Conservation (phyloP, 2,329 filamentous ascomycete species). For the Colletotrichum musicola region DNA sequence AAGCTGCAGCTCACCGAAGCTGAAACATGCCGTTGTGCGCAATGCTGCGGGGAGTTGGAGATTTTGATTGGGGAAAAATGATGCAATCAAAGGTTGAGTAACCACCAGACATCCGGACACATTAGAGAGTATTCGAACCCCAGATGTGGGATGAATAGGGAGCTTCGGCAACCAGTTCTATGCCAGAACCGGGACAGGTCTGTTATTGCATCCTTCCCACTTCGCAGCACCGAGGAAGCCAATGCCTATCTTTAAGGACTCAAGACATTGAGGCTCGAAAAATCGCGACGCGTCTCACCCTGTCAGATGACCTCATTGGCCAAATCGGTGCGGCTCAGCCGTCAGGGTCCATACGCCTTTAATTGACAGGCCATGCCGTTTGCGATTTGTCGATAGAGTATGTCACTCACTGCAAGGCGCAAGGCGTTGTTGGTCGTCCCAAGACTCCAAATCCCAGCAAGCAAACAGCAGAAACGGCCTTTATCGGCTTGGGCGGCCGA, state of each 20-base stretch:
- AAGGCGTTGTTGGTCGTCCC: neutral
- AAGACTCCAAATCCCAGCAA: neutral
- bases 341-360: neutral
- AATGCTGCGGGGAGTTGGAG: too few species aligned
- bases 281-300: neutral
- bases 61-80: too few species aligned
- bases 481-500: slow-evolving; percentile 1
- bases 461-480: neutral
- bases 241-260: neutral
- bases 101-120: too few species aligned
- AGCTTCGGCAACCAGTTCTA: too few species aligned
- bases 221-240: too few species aligned
- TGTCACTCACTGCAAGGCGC: neutral
- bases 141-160: too few species aligned
- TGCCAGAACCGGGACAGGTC: too few species aligned
- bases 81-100: too few species aligned
- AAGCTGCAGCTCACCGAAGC: too few species aligned
- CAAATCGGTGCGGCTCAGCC: neutral
- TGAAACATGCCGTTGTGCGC: too few species aligned
- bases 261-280: neutral
- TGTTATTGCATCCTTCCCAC: too few species aligned
- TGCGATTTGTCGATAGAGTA: neutral
- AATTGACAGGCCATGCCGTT: neutral
- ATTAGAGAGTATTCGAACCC: too few species aligned
- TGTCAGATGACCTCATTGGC: slow-evolving; percentile 8